Conservation (phyloP, 768 basidiomycete species). For the Kwoniella dendrophila region DNA sequence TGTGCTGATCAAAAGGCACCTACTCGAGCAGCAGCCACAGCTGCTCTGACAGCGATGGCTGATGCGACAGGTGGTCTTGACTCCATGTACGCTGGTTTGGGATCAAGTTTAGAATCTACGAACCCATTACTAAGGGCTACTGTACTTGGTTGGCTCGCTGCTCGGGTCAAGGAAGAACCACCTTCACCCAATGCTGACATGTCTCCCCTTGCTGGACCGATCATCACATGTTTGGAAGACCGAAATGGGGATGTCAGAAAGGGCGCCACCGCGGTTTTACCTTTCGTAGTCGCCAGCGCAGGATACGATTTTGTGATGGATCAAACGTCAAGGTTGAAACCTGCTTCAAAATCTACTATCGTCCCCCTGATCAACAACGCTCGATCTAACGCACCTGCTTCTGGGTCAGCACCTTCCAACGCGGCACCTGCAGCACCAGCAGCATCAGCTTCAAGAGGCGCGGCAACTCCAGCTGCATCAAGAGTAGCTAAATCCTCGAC, state of each 20-base stretch:
- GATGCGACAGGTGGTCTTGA: conserved; percentile 83
- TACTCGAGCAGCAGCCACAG: conserved; percentile 74
- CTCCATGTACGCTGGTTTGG: conserved; percentile 73
- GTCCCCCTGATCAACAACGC: conserved; percentile 87
- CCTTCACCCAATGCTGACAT: conserved; percentile 65
- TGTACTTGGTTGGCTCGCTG: conserved; percentile 51
- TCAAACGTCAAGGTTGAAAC: conserved; percentile 82
- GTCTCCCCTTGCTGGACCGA: conserved; percentile 65
- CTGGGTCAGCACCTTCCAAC: conserved; percentile 51
- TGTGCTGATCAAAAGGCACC: conserved; percentile 91
- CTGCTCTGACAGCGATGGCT: conserved; percentile 79
- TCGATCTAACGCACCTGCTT: conserved; percentile 56
- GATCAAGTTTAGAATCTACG: conserved; percentile 72
- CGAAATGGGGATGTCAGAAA: conserved; percentile 89
- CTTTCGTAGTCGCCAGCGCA: conserved; percentile 69
- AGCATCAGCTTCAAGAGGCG: conserved; percentile 35
- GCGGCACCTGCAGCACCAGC: conserved; percentile 52
- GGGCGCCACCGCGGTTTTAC: conserved; percentile 78
- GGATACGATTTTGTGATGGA: conserved; percentile 86
- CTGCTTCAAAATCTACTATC: conserved; percentile 82
- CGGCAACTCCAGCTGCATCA: conserved; percentile 27
- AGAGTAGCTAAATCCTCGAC: conserved; percentile 21
- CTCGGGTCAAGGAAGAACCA: conserved; percentile 58
- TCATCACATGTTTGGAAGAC: conserved; percentile 84
- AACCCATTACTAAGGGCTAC: conserved; percentile 82